These are phyloP conservation scores for Kurtzmaniella quercitrusa DNA, from an alignment of 1,139 yeast species.

Conservation along the genomic window DNA sequence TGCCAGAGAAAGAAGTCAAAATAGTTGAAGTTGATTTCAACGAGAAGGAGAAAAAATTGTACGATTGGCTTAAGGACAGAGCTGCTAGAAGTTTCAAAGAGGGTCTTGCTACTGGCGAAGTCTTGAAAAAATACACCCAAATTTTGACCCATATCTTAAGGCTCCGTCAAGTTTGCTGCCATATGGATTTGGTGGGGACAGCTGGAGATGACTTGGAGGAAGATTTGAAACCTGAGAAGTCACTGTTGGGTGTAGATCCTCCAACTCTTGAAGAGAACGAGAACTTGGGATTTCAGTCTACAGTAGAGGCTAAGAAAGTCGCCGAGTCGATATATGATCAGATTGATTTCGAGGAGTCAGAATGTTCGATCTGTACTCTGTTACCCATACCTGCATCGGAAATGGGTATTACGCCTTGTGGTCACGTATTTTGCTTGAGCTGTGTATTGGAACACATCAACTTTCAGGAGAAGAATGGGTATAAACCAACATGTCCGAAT, in stretches of 20 bases:
- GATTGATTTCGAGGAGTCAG: slow-evolving; percentile 46
- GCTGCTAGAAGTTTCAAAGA: slow-evolving; percentile 68
- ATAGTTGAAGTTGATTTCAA: slow-evolving; percentile 67
- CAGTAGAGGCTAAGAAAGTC: slow-evolving; percentile 15
- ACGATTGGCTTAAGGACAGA: slow-evolving; percentile 63
- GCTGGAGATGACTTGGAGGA: slow-evolving; percentile 35
- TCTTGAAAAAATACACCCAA: slow-evolving; percentile 71
- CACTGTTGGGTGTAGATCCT: slow-evolving; percentile 10
- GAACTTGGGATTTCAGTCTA: neutral
- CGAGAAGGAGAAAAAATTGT: slow-evolving; percentile 60
- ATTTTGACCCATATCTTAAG: slow-evolving; percentile 81
- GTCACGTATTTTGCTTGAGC: slow-evolving; percentile 71
- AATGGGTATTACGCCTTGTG: slow-evolving; percentile 70
- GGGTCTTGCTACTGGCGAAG: slow-evolving; percentile 61
- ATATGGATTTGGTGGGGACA: slow-evolving; percentile 57
- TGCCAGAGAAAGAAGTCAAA: slow-evolving; percentile 72
- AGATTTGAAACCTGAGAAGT: slow-evolving; percentile 19
- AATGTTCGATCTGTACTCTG: slow-evolving; percentile 82
- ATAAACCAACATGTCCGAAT: slow-evolving; percentile 52
- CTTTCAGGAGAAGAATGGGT: slow-evolving; percentile 30
- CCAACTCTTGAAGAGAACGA: slow-evolving; percentile 16
- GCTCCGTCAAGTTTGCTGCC: slow-evolving; percentile 86
- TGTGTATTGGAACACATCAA: slow-evolving; percentile 73
- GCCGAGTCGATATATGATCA: slow-evolving; percentile 23
- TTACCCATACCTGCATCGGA: slow-evolving; percentile 55